Percentiles rank a stretch among this genome's conserved stretches.
Conservation (phyloP, 164 flowering plant genomes). For the Nelumbo lutea region DNA sequence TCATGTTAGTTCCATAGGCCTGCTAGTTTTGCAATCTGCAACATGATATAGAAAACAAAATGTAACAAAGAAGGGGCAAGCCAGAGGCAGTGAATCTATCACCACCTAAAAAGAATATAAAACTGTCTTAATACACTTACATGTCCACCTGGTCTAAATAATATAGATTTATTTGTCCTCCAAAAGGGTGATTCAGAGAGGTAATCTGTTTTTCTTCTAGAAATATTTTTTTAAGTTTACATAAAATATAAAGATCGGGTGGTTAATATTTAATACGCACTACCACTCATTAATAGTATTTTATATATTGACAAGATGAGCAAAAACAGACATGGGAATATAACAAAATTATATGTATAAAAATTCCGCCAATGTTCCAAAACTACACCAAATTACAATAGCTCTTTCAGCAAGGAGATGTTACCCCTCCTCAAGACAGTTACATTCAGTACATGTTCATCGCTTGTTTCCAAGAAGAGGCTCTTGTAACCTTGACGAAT, state of each 20-base stretch:
- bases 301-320: not conserved
- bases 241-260: too few species aligned
- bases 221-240: too few species aligned
- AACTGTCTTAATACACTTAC: too few species aligned
- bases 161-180: too few species aligned
- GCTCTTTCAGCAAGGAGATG: not conserved
- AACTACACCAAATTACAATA: not conserved
- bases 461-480: slow-evolving; percentile 28
- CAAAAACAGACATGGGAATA: not conserved
- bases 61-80: not conserved
- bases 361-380: not conserved
- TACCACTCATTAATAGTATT: not conserved
- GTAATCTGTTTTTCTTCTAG: too few species aligned
- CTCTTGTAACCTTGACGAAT: slow-evolving; percentile 18
- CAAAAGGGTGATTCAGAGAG: too few species aligned
- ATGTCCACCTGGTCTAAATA: too few species aligned
- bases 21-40: too few species aligned
- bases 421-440: not conserved
- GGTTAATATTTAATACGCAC: not conserved
- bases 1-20: too few species aligned
- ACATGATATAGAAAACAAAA: not conserved
- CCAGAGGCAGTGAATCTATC: not conserved
- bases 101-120: too few species aligned
- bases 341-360: not conserved
- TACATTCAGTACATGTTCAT: not conserved